Evolutionary conservation across 805 yeast species (phyloP), one percentile per base, ranked within the genome.

Genomic region (Sugiyamaella qingdaonensis): DNA sequence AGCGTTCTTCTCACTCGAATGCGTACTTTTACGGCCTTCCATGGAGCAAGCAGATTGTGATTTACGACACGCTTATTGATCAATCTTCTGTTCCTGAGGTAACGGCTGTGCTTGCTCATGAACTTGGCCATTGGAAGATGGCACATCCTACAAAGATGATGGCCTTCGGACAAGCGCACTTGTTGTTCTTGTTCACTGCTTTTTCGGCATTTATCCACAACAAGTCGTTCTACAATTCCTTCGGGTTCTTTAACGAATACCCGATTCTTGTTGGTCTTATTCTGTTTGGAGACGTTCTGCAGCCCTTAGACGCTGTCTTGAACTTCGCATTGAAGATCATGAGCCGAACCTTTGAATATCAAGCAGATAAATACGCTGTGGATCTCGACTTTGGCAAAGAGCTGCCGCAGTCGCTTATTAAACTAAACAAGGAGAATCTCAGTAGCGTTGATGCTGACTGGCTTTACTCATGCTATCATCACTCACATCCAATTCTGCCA

Each of bases 21-120:
- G 99, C 99, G 42, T 92, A 89, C 69, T 94, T 94, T 67, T 81
- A 87, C 61, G 99, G 99, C 4, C 78, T 94, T 63, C 99, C 99
- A 39, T 92, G 97, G 92, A 84, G 89, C 54, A 94, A 94, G 72
- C 92, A 91, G 71, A 94, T 94, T 72, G 98, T 94, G 49, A 78
- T 94, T 43, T 94, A 77, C 67, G 99, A 94, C 64, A 94, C 97
- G 9, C 79, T 94, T 72, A 85, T 94, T 58, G 82, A 87, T 56
- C 85, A 88, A 54, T 84, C 90, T 33, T 72, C 90, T 31, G 78
- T 81, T 29, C 79, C 78, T 42, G 95, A 94, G 70, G 88, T 90
- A 39, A 88, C 90, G 49, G 97, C 98, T 49, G 96, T 94, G 1
- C 77, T 92, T 59, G 98, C 96, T n/a, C 99, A 94, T 67, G 99